Evolutionary conservation across 179 eudicot species (phyloP), one percentile per base, ranked within the genome.

Genomic region (Spergularia azorica): DNA sequence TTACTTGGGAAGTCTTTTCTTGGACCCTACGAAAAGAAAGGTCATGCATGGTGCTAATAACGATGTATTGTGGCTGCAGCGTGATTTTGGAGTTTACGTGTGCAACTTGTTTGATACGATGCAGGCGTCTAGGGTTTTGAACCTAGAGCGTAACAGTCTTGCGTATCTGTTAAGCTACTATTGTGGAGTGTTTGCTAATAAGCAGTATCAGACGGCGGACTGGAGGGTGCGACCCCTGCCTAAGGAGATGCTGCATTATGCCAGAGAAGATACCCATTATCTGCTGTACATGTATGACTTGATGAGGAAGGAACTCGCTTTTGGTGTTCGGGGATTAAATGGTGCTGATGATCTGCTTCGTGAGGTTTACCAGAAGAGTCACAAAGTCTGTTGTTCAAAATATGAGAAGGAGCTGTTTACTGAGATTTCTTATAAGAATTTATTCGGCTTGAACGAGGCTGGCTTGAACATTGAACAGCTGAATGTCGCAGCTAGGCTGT

Each of bases 11-110:
- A 1, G 18, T 13, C 1, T 70, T 4, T 77, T 77, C 18, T 10
- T 7, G 12, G 75, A 77, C 36, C 74, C 79, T 0, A 68, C 0
- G 5, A 76, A 68, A 10, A 75, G 61, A 12, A 65, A 64, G 16
- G 63, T 75, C 0, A 64, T 75, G 71, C 78, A 75, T 32, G 78
- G 78, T 4, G 71, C 78, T 2, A 6, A 5, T 2, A 64, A 65
- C 3, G 78, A 65, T 7, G 17, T 75, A 0, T 9, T 54, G 1
- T 75, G 77, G 77, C 69, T 75, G n/a, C 77, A 75, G 38, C 48
- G 78, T 5, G 78, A 75, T 39, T 75, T 75, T 10, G 55, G 21
- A 0, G 64, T 75, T 3, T 75, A 75, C 8, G 71, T 75, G 2
- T 52, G 61, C 8, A 75, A 75, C 50, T 7, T 65, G 2, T 75